Base-by-base conservation (phyloP, 352 stramenopile genomes). In the Sclerospora graminicola region DNA sequence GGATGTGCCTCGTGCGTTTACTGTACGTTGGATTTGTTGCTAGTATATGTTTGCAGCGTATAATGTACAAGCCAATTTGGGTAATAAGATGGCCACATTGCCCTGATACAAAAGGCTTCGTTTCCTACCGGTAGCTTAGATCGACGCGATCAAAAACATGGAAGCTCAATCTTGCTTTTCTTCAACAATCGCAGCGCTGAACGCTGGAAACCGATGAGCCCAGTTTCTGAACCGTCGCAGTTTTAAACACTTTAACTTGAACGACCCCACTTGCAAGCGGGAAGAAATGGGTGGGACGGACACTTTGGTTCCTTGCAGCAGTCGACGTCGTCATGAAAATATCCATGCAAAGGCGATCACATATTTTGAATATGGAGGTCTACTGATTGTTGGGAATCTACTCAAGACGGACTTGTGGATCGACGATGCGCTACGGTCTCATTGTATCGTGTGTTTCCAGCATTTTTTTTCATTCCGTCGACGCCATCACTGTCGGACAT, bases 361-460 rank as follows among this genome's bases (percentile, higher is more conserved):
- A 66, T 88, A 86, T 47, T 82, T 85, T 47, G 51, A 86, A 41
- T 68, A 86, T 41, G 75, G 73, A 43, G 78, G 75, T 6, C 48
- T 87, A 10, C 60, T 89, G 21, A 76, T 87, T 26, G 73, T 82
- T 9, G 61, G 51, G 24, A 89, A 82, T 32, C 49, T 89, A 26
- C 59, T 87, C 28, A 72, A 75, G 43, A 80, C 68, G 14, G 68
- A 84, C 30, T 55, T 55, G 7, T 89, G 78, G 78, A 54, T 89
- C 9, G 57, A 82, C 21, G 75, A 89, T 52, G 63, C 73, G 14
- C 51, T 75, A 28, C 70, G 75, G 18, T 84, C 72, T 13, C 78
- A 88, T 48, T 90, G 78, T 64, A 90, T 69, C 44, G 67, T 87
- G 30, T 90, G 78, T 50, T 60, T 88, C 21, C 73, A 86, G 69